Percentiles rank a stretch among this genome's conserved stretches.
Evolutionary conservation across 1,284 basidiomycete species (phyloP).

Genomic region (Trichosporon sp.): DNA sequence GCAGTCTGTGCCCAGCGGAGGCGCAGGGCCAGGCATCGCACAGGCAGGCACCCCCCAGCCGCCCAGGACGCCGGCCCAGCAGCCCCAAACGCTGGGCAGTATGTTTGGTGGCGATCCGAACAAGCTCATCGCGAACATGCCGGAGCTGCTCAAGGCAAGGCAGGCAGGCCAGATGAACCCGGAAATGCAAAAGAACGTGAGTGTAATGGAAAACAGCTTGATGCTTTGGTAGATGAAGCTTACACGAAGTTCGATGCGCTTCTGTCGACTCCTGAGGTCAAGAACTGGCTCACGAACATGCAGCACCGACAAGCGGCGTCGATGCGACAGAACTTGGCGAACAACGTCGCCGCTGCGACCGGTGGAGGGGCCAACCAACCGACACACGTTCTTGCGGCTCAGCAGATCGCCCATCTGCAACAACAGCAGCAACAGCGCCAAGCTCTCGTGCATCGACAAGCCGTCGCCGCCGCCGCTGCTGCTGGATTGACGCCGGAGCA

Average conservation of each 20-base stretch:
- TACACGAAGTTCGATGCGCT: constrained; percentile 19
- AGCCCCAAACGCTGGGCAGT: constrained; percentile 6
- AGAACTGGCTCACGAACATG: constrained; percentile 16
- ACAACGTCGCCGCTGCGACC: constrained; percentile 10
- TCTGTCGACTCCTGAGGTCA: constrained; percentile 18
- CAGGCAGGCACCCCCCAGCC: constrained; percentile 11
- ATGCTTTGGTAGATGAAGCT: neutral
- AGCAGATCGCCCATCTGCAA: constrained; percentile 24
- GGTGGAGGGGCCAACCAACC: constrained; percentile 13
- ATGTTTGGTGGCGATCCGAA: constrained; percentile 16
- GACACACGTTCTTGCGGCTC: constrained; percentile 24
- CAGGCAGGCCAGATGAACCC: constrained; percentile 17
- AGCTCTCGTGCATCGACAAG: constrained; percentile 9
- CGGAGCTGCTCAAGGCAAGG: constrained; percentile 20
- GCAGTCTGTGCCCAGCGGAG: constrained; percentile 19
- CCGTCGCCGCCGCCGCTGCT: neutral
- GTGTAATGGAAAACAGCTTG: neutral
- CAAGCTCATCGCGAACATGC: constrained; percentile 19
- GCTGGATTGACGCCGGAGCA: constrained; percentile 11
- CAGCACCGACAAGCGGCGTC: constrained; percentile 15
- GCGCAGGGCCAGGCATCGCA: constrained; percentile 14
- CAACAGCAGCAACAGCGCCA: constrained; percentile 16
- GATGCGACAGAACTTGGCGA: constrained; percentile 16
- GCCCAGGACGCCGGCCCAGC: constrained; percentile 5
- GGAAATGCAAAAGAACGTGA: constrained; percentile 21